A percentile compares a stretch with the other conserved stretches of the same genome.
Evolutionary conservation across 1,284 basidiomycete genomes (phyloP).

Genomic region (Gymnopus androsaceus): DNA sequence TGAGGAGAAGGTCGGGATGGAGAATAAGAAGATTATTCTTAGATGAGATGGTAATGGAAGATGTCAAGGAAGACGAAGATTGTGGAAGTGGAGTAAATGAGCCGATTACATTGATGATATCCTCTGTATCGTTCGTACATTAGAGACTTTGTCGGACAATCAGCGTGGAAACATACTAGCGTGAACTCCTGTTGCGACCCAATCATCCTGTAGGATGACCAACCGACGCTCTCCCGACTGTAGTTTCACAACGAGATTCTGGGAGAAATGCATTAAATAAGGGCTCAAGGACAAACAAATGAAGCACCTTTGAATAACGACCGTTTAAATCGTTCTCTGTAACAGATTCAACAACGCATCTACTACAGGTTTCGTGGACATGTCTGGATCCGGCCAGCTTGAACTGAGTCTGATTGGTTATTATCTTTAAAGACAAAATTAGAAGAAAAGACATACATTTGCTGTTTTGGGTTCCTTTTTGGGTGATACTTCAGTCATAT

Average conservation of each 20-base stretch:
- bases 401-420: slow-evolving; percentile 17
- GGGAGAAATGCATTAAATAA: slow-evolving; percentile 14
- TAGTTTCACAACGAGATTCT: slow-evolving; percentile 48
- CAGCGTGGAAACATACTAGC: slow-evolving; percentile 42
- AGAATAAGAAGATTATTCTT: slow-evolving; percentile 71
- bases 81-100: slow-evolving; percentile 39
- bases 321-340: slow-evolving; percentile 29
- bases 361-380: slow-evolving; percentile 40
- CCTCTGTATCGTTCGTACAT: slow-evolving; percentile 46
- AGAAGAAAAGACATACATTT: background rate
- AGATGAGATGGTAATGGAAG: slow-evolving; percentile 57
- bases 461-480: slow-evolving; percentile 21
- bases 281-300: slow-evolving; percentile 10
- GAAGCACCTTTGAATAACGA: slow-evolving; percentile 41
- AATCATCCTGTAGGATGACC: slow-evolving; percentile 68
- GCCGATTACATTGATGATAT: slow-evolving; percentile 81
- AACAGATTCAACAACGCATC: slow-evolving; percentile 54
- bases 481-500: slow-evolving; percentile 35
- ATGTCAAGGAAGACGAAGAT: slow-evolving; percentile 34
- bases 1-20: slow-evolving; percentile 89
- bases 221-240: slow-evolving; percentile 40
- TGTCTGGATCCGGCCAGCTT: slow-evolving; percentile 25
- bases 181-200: slow-evolving; percentile 59
- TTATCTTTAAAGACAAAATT: background rate
- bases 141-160: background rate